phyloP scores from a whole-genome alignment of 2,329 filamentous ascomycete genomes.

The Diplodia seriata region DNA sequence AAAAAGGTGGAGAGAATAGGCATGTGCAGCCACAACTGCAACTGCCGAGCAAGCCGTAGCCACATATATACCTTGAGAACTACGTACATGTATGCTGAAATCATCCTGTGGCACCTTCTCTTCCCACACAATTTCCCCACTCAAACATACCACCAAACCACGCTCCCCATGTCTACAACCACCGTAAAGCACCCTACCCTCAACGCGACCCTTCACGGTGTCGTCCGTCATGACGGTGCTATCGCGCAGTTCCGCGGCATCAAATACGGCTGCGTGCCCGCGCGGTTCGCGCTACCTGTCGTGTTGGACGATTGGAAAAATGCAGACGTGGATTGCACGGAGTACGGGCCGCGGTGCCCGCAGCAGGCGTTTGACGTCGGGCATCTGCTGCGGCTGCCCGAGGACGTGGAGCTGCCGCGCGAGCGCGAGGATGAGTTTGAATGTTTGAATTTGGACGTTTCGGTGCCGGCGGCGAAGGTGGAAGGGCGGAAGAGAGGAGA shows the following conservation, averaged over 20 bases:
- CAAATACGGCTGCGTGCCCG: slow-evolving; percentile 34
- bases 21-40: not conserved
- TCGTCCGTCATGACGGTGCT: slow-evolving; percentile 11
- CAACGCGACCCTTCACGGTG: slow-evolving; percentile 34
- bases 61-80: not conserved
- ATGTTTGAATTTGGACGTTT: slow-evolving; percentile 55
- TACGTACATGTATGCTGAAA: not conserved
- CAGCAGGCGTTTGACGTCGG: slow-evolving; percentile 52
- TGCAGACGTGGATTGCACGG: slow-evolving; percentile 37
- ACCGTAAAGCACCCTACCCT: slow-evolving; percentile 31
- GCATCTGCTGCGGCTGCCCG: slow-evolving; percentile 54
- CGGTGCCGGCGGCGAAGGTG: slow-evolving; percentile 37
- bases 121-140: not conserved
- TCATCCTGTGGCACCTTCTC: not conserved
- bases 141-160: not conserved
- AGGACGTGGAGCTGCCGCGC: slow-evolving; percentile 37
- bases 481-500: not conserved
- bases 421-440: slow-evolving; percentile 53
- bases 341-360: slow-evolving; percentile 50
- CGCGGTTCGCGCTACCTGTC: slow-evolving; percentile 34
- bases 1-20: not conserved
- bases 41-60: not conserved
- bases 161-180: slow-evolving; percentile 3
- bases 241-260: slow-evolving; percentile 36
- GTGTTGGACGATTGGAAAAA: slow-evolving; percentile 35